phyloP scores from a whole-genome alignment of 2,329 filamentous ascomycete genomes.

The Stromatinia cepivora region DNA sequence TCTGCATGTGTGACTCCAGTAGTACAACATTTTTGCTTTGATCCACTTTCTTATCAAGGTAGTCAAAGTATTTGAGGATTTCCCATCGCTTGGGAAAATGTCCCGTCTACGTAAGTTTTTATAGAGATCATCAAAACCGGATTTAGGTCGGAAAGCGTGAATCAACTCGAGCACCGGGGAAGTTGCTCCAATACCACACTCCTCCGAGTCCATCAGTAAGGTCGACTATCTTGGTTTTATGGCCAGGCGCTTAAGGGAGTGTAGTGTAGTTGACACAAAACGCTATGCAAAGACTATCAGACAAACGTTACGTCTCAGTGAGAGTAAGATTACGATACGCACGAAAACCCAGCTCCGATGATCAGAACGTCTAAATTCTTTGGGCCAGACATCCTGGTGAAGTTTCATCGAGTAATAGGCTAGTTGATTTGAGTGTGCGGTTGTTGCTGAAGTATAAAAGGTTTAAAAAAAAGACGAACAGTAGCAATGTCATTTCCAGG shows the following conservation, averaged over 20 bases:
- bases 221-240: slow-evolving; percentile 13
- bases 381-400: background rate
- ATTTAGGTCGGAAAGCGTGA: slow-evolving; percentile 39
- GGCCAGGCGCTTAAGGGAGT: background rate
- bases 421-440: background rate
- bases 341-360: slow-evolving; percentile 12
- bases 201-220: background rate
- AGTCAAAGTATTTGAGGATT: slow-evolving; percentile 49
- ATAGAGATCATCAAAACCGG: slow-evolving; percentile 44
- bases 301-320: background rate
- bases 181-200: slow-evolving; percentile 43
- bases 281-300: background rate
- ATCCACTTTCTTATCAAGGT: slow-evolving; percentile 47
- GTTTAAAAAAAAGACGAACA: background rate
- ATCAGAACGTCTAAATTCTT: background rate
- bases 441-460: background rate
- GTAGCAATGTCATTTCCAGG: background rate
- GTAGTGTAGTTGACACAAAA: slow-evolving; percentile 2
- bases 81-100: slow-evolving; percentile 46
- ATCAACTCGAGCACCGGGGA: slow-evolving; percentile 48
- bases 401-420: background rate
- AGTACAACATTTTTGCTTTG: slow-evolving; percentile 45
- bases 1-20: background rate
- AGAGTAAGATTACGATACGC: background rate
- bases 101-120: slow-evolving; percentile 48